Evolutionary conservation across 179 eudicot genomes (phyloP).

Genomic region (Camellia oleifera): DNA sequence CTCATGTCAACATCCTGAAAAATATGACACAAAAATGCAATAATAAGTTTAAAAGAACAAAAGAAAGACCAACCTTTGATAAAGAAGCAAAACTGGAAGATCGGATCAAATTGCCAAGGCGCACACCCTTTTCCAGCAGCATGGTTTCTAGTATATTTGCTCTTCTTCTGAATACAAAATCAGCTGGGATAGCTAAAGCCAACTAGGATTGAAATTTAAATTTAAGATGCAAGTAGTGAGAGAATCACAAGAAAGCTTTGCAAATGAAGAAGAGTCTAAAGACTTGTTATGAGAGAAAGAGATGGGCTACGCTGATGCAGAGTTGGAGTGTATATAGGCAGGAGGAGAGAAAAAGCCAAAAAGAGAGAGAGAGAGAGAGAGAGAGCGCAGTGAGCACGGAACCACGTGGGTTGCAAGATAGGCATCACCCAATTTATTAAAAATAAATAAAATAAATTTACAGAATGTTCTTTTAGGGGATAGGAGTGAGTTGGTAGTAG

Average conservation of each 20-base stretch:
- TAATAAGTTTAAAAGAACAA: neutral
- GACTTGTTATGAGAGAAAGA: neutral
- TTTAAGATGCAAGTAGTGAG: neutral
- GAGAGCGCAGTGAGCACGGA: neutral
- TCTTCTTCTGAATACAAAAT: neutral
- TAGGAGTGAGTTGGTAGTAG: neutral
- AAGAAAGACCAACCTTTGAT: slow-evolving; percentile 20
- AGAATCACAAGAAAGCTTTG: neutral
- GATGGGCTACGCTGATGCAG: neutral
- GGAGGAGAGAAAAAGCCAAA: neutral
- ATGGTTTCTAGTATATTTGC: slow-evolving; percentile 2
- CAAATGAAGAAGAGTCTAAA: neutral
- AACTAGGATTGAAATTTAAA: neutral
- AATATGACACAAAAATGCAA: neutral
- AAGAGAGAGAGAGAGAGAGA: neutral
- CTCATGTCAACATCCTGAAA: too few relatives aligned
- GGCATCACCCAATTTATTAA: neutral
- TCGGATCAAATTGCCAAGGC: slow-evolving; percentile 16
- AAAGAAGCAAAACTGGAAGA: slow-evolving; percentile 15
- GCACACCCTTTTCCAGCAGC: slow-evolving; percentile 11
- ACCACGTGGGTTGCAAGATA: neutral
- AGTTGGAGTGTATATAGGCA: neutral
- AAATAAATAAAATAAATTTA: neutral
- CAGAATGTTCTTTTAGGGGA: neutral
- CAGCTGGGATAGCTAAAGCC: neutral